Evolutionary conservation across 176 grass and related monocot genomes (phyloP).

Genomic region (Lolium rigidum): DNA sequence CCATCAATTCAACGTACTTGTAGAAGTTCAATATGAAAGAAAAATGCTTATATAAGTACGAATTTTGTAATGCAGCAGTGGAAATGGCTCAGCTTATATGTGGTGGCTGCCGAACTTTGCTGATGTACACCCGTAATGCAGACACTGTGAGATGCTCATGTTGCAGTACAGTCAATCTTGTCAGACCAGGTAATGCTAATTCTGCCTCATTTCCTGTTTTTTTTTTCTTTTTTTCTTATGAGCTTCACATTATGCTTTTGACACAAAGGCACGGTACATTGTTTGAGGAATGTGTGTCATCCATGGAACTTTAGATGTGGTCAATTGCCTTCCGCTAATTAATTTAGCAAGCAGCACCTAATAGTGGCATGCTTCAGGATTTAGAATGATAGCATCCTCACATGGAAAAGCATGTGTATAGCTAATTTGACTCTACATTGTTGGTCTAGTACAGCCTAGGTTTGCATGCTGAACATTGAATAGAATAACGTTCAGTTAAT

Average conservation of each 20-base stretch:
- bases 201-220: background rate
- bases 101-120: conserved; percentile 80
- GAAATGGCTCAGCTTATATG: conserved; percentile 93
- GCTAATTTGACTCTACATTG: background rate
- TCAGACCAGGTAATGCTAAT: conserved; percentile 66
- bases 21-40: background rate
- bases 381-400: background rate
- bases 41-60: conserved; percentile 24
- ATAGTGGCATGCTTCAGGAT: conserved; percentile 4
- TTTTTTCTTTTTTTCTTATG: background rate
- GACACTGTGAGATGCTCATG: conserved; percentile 89
- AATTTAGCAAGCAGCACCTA: background rate
- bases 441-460: background rate
- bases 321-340: conserved; percentile 6
- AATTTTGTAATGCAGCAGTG: conserved; percentile 53
- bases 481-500: background rate
- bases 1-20: conserved; percentile 16
- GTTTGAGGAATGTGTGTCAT: background rate
- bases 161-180: conserved; percentile 83
- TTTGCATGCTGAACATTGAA: background rate
- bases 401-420: background rate
- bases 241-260: background rate
- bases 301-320: background rate
- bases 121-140: conserved; percentile 83
- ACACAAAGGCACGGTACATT: background rate